These are phyloP conservation scores for Penicillium lagena DNA, from an alignment of 495 filamentous ascomycete species.

Conservation along the genomic window DNA sequence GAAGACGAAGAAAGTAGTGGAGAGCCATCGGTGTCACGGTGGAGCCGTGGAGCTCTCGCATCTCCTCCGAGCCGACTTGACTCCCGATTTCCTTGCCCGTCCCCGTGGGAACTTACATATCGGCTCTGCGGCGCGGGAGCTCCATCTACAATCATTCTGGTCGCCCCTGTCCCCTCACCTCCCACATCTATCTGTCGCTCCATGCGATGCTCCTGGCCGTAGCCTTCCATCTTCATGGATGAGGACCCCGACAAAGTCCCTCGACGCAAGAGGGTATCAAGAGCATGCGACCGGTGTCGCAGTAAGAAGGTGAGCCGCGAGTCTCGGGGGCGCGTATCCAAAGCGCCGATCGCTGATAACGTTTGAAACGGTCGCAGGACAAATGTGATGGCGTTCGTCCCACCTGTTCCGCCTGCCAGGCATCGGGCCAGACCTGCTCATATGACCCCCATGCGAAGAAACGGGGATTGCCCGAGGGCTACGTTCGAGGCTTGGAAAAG, in stretches of 20 bases:
- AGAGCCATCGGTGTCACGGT: background rate
- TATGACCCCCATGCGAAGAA: slow-evolving; percentile 69
- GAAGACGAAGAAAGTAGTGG: background rate
- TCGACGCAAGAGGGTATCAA: slow-evolving; percentile 58
- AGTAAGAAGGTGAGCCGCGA: slow-evolving; percentile 42
- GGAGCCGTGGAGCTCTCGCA: background rate
- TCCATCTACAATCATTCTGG: too few relatives aligned
- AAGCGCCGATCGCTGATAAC: background rate
- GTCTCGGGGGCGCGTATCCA: too few relatives aligned
- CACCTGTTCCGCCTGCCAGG: slow-evolving; percentile 56
- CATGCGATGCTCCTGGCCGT: slow-evolving; percentile 19
- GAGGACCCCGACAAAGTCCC: slow-evolving; percentile 40
- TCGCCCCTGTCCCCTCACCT: too few relatives aligned
- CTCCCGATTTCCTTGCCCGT: too few relatives aligned
- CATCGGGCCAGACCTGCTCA: slow-evolving; percentile 54
- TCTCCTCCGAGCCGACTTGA: too few relatives aligned
- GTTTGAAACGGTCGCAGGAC: slow-evolving; percentile 27
- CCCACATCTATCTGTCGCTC: background rate
- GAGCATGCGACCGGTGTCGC: slow-evolving; percentile 67
- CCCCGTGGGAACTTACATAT: too few relatives aligned
- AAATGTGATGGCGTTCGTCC: slow-evolving; percentile 66
- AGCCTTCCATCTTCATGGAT: slow-evolving; percentile 35
- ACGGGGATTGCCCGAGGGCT: slow-evolving; percentile 49
- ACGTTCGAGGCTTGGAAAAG: slow-evolving; percentile 39
- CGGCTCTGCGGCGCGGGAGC: too few relatives aligned